Conservation (phyloP, 495 filamentous ascomycete species). For the Lepraria neglecta region DNA sequence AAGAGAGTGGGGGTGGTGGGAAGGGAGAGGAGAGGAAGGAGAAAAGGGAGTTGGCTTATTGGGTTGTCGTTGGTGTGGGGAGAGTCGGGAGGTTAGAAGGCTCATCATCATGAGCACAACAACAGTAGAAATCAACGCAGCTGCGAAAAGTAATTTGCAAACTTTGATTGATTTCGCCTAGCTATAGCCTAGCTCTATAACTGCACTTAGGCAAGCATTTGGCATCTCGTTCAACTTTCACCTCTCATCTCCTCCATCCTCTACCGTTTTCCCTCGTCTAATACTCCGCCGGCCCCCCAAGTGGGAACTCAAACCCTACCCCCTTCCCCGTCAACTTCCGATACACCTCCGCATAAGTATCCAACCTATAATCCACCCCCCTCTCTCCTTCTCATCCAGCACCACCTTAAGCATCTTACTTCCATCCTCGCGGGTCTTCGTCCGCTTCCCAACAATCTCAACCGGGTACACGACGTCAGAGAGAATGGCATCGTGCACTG, state of each 20-base stretch:
- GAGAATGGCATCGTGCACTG: constrained; percentile 96
- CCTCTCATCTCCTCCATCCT: neutral
- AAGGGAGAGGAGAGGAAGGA: constrained; percentile 42
- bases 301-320: constrained; percentile 96
- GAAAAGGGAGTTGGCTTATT: constrained; percentile 84
- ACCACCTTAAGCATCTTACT: constrained; percentile 96
- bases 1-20: constrained; percentile 49
- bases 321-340: constrained; percentile 86
- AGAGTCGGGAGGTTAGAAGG: constrained; percentile 48
- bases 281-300: constrained; percentile 68
- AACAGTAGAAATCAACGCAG: too few relatives aligned
- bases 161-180: neutral
- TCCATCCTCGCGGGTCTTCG: constrained; percentile 93
- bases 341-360: constrained; percentile 99
- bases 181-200: too few relatives aligned
- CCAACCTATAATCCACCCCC: constrained; percentile 97
- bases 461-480: constrained; percentile 96
- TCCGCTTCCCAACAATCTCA: constrained; percentile 98
- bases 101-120: constrained; percentile 4
- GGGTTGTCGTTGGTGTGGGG: constrained; percentile 86
- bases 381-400: constrained; percentile 98
- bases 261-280: too few relatives aligned
- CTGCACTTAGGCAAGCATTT: neutral
- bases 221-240: neutral
- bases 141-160: neutral